Evolutionary conservation across 768 basidiomycete species (phyloP), one percentile per base, ranked within the genome.

Genomic region (Suillus brevipes): DNA sequence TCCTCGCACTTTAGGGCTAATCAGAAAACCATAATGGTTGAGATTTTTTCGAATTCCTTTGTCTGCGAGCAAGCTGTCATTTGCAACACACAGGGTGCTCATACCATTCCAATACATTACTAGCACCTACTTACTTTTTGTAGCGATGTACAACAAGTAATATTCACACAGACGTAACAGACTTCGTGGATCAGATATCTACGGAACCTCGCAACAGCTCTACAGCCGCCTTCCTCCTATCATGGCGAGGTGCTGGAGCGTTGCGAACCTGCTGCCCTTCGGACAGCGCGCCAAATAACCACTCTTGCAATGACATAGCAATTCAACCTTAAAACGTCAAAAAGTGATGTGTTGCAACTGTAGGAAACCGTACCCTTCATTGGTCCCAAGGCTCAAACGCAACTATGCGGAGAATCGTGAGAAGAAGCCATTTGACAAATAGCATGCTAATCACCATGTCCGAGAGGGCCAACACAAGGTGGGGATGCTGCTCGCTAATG

Each of bases 371-470:
- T 50, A 77, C 78, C 76, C 75, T 78, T 75, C 1, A 71, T 68
- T 12, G 77, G 75, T 7, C 78, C 78, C 18, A 25, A 47, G 75
- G 75, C 0, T 75, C 75, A 60, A 80, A 79, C 16, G 79, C 80
- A 64, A 81, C 77, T 4, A 80, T 10, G 10, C 72, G 58, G 8
- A 78, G 60, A 9, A 81, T 20, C 12, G 73, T 75, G 14, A 77
- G 73, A 36, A 78, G 64, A n/a, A 81, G 16, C 68, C 65, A 7
- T 45, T 45, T 3, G 20, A 9, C 20, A 45, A n/a, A 45, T 45
- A n/a, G 45, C 45, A 45, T 10, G 4, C 45, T n/a, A n/a, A 45
- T 53, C 70, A 9, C 69, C 34, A n/a, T 64, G 59, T 74, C 61
- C 23, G 78, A 42, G 10, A 81, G 25, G 13, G 62, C 65, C 7